Evolutionary conservation across 2,329 filamentous ascomycete species (phyloP), one percentile per base, ranked within the genome.

Genomic region (Lachnellula hyalina): DNA sequence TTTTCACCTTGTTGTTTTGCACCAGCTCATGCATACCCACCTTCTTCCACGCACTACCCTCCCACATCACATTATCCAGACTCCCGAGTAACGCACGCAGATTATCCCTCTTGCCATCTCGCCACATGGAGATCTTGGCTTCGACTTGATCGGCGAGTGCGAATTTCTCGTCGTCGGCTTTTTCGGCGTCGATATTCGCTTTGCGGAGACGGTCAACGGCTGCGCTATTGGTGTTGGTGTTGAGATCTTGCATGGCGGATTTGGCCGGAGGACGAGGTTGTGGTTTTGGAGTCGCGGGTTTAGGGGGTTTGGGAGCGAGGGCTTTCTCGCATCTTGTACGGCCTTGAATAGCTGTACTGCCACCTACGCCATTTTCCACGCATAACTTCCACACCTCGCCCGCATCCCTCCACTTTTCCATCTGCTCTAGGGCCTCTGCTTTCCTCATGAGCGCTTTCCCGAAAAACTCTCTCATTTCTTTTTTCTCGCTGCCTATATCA

Each of bases 401-500:
- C 1, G 94, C 94, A 49, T 97, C 93, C 2, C 75, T 73, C 93
- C 93, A 99, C 68, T 87, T 90, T 74, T 99, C 94, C 78, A 99
- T 87, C 68, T 96, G 88, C 71, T 99, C 94, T 7, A 97, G 78
- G 1, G 91, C 94, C 73, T 99, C 94, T 0, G 94, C 94, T 75
- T 97, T 97, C 52, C 94, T 87, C 74, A 89, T 93, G 32, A 97
- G 75, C 0, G 93, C 93, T 71, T 97, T 99, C 51, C 90, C 92
- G 67, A 88, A 97, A 59, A 96, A 89, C 17, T 96, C 92, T 60
- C 84, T 87, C 89, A 99, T 96, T 47, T 93, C 87, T 62, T 95
- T 94, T 19, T 76, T 75, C 53, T 86, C 77, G 7, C 74, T 73
- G 53, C 80, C 80, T 5, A 96, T 76, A 19, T 86, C 79, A 44